Evolutionary conservation across 768 basidiomycete species (phyloP), one percentile per base, ranked within the genome.

Genomic region (Daedaleopsis nitida): DNA sequence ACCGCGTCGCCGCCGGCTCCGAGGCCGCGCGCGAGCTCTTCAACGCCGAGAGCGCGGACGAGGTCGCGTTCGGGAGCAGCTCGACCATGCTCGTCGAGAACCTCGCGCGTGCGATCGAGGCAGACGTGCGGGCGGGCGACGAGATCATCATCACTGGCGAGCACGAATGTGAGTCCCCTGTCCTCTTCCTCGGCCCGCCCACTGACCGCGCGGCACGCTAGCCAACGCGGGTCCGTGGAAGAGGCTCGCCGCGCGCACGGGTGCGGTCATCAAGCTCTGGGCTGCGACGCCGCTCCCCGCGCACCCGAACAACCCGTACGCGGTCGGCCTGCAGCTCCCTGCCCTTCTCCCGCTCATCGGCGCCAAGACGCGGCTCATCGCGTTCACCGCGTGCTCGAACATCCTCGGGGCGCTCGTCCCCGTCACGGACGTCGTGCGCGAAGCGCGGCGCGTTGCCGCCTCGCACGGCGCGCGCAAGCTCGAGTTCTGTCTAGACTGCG

Each of bases 161-260:
- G 68, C 91, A 94, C 64, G 91, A 94, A 79, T 85, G 89, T 91
- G 42, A 27, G 75, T 59, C 3, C 17, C 24, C n/a, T 39, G 23
- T 3, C 21, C 14, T 10, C 19, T 19, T 23, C 23, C 19, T n/a
- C n/a, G n/a, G n/a, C n/a, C n/a, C 16, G 8, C 19, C 57, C 39
- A 45, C 57, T 35, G 16, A 37, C 49, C 16, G 19, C 42, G 2
- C 43, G 44, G 38, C 34, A 51, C 59, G 42, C 52, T 5, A 91
- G 90, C 91, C 1, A 92, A 94, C 65, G 81, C 73, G 14, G 89
- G 89, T 0, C 82, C 86, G 1, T 94, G 91, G 91, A 90, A 89
- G 75, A 83, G 82, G 59, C 80, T 92, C 16, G 89, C 91, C 0
- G 76, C 77, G 16, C 81, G 87, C 5, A 74, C 75, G 7, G 83